Conservation (phyloP, 139 green algal genomes). For the Gonium pectorale region DNA sequence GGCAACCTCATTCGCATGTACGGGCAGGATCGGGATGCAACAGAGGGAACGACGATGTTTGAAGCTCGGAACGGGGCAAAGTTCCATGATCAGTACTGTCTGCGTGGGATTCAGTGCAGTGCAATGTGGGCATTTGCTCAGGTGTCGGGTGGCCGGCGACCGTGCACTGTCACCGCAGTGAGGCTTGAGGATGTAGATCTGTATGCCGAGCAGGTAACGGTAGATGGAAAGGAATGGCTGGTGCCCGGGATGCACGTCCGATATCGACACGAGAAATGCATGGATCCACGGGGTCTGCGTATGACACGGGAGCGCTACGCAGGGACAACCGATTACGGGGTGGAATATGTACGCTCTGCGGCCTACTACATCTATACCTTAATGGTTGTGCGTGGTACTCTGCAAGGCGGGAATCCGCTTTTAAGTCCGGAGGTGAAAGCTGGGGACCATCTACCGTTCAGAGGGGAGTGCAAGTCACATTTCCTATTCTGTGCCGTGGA, state of each 20-base stretch:
- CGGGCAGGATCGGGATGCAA: too few relatives aligned
- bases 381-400: not conserved
- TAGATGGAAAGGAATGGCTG: not conserved
- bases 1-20: too few relatives aligned
- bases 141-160: not conserved
- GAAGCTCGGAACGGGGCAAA: not conserved
- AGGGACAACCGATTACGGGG: not conserved
- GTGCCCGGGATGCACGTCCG: not conserved
- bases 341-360: not conserved
- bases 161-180: not conserved
- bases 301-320: not conserved
- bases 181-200: not conserved
- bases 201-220: not conserved
- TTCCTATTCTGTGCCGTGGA: not conserved
- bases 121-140: not conserved
- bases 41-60: not conserved
- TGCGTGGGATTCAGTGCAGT: not conserved
- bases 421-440: not conserved
- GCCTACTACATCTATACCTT: not conserved
- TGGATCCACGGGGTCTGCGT: not conserved
- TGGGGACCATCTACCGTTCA: not conserved
- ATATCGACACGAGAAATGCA: not conserved
- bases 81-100: not conserved
- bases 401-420: not conserved
- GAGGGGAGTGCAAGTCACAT: too few relatives aligned